phyloP scores from a whole-genome alignment of 2,329 filamentous ascomycete species.

The Penicillium sp. region DNA sequence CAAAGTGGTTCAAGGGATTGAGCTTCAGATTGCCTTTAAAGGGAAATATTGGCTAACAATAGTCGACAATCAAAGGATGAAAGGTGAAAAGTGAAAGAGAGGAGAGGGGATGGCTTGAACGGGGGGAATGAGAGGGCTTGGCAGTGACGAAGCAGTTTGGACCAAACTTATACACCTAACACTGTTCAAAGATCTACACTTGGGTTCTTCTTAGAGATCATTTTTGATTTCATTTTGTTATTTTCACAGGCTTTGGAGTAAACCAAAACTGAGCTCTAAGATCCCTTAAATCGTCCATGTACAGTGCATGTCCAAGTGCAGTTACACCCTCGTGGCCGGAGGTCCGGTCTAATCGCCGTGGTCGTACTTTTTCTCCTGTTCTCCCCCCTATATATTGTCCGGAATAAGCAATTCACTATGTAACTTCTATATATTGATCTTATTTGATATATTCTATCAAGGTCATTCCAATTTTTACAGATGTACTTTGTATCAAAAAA shows the following conservation, averaged over 20 bases:
- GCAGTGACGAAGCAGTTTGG: slow-evolving; percentile 27
- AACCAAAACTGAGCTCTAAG: not conserved
- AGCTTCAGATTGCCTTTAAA: not conserved
- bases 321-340: slow-evolving; percentile 6
- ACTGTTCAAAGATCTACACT: slow-evolving; percentile 4
- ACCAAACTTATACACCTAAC: slow-evolving; percentile 2
- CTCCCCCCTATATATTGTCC: not conserved
- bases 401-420: not conserved
- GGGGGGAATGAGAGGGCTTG: slow-evolving; percentile 23
- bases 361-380: not conserved
- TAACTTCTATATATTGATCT: not conserved
- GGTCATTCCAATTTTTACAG: not conserved
- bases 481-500: too few species aligned
- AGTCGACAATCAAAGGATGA: slow-evolving; percentile 8
- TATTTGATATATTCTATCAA: not conserved
- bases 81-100: slow-evolving; percentile 12
- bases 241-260: not conserved
- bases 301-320: not conserved
- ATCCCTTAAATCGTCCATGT: not conserved
- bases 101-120: slow-evolving; percentile 27
- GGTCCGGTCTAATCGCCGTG: slow-evolving; percentile 1
- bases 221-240: not conserved
- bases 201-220: not conserved
- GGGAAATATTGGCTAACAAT: not conserved
- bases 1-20: slow-evolving; percentile 1